A percentile compares a stretch with the other conserved stretches of the same genome.
Conservation (phyloP, 164 flowering plant species). For the Taxillus chinensis region DNA sequence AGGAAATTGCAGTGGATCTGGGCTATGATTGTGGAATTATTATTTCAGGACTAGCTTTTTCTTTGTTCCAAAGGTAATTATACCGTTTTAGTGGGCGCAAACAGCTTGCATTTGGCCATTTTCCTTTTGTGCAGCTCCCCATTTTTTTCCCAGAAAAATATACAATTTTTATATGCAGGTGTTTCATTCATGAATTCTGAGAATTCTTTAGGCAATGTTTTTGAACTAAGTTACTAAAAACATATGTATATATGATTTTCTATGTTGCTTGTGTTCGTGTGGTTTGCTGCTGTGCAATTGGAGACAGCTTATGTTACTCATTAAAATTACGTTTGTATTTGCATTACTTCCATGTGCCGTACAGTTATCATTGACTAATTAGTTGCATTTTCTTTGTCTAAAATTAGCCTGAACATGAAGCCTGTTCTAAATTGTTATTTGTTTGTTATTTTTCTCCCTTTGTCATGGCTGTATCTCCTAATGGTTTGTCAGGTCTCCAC, state of each 20-base stretch:
- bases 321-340: too few species aligned
- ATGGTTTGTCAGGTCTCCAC: slow-evolving; percentile 45
- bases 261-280: too few species aligned
- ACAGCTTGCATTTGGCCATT: not conserved
- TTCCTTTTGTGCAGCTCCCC: not conserved
- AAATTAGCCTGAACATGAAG: not conserved
- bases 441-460: not conserved
- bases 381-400: too few species aligned
- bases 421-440: not conserved
- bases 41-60: slow-evolving; percentile 70
- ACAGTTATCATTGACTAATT: too few species aligned
- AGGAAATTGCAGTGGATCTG: slow-evolving; percentile 71
- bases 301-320: too few species aligned
- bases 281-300: too few species aligned
- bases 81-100: not conserved
- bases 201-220: not conserved
- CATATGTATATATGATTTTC: too few species aligned
- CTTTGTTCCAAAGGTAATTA: slow-evolving; percentile 66
- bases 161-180: too few species aligned
- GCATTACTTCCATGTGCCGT: too few species aligned
- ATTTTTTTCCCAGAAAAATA: not conserved
- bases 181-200: not conserved
- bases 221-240: not conserved
- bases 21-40: slow-evolving; percentile 69
- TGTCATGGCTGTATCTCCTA: not conserved